These are phyloP conservation scores for Epithemia pelagica DNA, from an alignment of 108 stramenopile species.

Conservation along the genomic window DNA sequence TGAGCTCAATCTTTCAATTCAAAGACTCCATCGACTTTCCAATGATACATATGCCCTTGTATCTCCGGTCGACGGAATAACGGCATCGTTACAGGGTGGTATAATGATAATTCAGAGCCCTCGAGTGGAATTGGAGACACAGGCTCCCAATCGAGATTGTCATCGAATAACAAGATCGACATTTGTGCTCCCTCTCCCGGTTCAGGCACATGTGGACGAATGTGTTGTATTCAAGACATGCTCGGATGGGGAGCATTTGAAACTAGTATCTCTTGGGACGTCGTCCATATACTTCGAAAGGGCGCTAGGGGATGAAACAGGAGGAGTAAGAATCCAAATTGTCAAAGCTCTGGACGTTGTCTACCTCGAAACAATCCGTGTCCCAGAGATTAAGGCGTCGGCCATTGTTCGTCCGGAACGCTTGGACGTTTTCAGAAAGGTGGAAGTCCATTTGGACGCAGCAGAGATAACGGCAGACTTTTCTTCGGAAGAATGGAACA, in stretches of 20 bases:
- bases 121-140: neutral
- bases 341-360: neutral
- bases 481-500: neutral
- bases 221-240: neutral
- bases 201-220: neutral
- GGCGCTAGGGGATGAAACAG: neutral
- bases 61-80: neutral
- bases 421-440: neutral
- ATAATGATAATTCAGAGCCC: neutral
- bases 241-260: neutral
- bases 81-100: neutral
- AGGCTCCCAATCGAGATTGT: neutral
- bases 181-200: neutral
- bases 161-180: too few relatives aligned
- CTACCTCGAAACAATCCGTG: neutral
- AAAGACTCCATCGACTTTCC: neutral
- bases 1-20: neutral
- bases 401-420: neutral
- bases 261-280: neutral
- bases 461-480: slow-evolving; percentile 7
- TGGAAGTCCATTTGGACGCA: neutral
- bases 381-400: neutral
- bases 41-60: neutral
- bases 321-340: neutral
- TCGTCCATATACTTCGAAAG: neutral